Percentiles rank a stretch among this genome's conserved stretches.
phyloP scores from a whole-genome alignment of 2,329 filamentous ascomycete genomes.

The Xylariaceae sp. region DNA sequence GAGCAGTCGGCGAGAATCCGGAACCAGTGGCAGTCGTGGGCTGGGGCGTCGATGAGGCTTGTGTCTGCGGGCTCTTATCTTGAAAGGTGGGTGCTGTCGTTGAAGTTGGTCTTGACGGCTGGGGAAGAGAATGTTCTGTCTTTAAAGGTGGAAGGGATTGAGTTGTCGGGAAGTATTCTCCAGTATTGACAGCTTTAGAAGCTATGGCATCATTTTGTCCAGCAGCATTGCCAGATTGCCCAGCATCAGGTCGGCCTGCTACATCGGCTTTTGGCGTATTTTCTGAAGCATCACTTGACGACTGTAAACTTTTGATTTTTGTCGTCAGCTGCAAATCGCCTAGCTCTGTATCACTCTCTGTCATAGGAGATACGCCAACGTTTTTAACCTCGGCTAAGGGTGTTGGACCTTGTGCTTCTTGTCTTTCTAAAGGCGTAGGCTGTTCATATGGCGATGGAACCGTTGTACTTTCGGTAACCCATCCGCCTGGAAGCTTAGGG shows the following conservation, averaged over 20 bases:
- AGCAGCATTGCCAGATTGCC: constrained; percentile 25
- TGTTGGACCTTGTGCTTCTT: constrained; percentile 19
- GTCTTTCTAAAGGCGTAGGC: constrained; percentile 34
- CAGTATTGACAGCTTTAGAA: constrained; percentile 31
- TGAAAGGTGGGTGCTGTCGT: constrained; percentile 12
- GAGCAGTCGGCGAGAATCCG: constrained; percentile 52
- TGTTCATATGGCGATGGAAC: constrained; percentile 26
- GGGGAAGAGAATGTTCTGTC: constrained; percentile 25
- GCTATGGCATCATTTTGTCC: constrained; percentile 34
- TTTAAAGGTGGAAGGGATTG: constrained; percentile 36
- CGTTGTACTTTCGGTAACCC: constrained; percentile 40
- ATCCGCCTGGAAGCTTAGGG: constrained; percentile 41
- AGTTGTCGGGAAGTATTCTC: constrained; percentile 28
- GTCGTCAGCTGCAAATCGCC: constrained; percentile 34
- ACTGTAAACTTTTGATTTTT: constrained; percentile 30
- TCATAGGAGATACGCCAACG: constrained; percentile 27
- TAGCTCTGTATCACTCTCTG: constrained; percentile 27
- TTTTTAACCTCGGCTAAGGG: constrained; percentile 26
- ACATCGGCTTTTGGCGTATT: constrained; percentile 14
- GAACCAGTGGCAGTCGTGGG: constrained; percentile 28
- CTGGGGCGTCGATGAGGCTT: constrained; percentile 25
- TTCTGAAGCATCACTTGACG: constrained; percentile 23
- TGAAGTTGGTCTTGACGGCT: constrained; percentile 18
- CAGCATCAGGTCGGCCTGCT: constrained; percentile 5
- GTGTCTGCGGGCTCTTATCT: constrained; percentile 24